These are phyloP conservation scores for Cryptococcus neoformans DNA, from an alignment of 1,284 basidiomycete species.

Conservation along the genomic window DNA sequence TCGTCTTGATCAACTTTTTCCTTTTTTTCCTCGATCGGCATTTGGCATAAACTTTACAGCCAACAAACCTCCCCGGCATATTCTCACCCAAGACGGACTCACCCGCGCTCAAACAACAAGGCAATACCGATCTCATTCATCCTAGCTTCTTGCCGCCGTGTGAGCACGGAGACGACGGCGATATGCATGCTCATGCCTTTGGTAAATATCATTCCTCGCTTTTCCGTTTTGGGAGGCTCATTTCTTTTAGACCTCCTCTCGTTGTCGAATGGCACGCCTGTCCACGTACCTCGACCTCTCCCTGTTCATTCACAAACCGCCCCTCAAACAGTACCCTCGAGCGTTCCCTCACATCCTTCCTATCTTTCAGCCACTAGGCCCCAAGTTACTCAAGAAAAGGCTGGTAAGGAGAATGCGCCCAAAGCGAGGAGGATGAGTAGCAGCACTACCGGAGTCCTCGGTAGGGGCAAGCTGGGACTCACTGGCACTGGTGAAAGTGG, in stretches of 20 bases:
- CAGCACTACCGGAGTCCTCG: conserved; percentile 44
- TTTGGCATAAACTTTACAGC: conserved; percentile 1
- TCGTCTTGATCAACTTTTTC: conserved; percentile 1
- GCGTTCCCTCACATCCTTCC: conserved; percentile 32
- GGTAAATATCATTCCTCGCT: conserved; percentile 22
- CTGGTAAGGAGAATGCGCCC: conserved; percentile 5
- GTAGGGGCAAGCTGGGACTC: conserved; percentile 41
- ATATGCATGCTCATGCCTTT: conserved; percentile 47
- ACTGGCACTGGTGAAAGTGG: conserved; percentile 24
- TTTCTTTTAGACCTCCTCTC: conserved; percentile 34
- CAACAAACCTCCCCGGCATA: conserved; percentile 9
- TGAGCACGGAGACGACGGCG: conserved; percentile 38
- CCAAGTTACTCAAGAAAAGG: conserved; percentile 4
- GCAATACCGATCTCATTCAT: conserved; percentile 34
- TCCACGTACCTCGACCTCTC: conserved; percentile 9
- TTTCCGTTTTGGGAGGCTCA: not conserved
- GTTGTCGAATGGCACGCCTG: conserved; percentile 19
- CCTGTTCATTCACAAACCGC: not conserved
- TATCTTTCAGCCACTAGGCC: conserved; percentile 36
- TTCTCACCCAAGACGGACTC: conserved; percentile 14
- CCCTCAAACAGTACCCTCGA: conserved; percentile 26
- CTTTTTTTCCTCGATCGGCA: not conserved
- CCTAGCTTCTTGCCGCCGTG: conserved; percentile 44
- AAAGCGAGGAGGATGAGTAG: conserved; percentile 42
- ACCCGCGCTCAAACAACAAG: conserved; percentile 1